phyloP scores from a whole-genome alignment of 2,329 filamentous ascomycete genomes.

The Decorospora gaudefroyi region DNA sequence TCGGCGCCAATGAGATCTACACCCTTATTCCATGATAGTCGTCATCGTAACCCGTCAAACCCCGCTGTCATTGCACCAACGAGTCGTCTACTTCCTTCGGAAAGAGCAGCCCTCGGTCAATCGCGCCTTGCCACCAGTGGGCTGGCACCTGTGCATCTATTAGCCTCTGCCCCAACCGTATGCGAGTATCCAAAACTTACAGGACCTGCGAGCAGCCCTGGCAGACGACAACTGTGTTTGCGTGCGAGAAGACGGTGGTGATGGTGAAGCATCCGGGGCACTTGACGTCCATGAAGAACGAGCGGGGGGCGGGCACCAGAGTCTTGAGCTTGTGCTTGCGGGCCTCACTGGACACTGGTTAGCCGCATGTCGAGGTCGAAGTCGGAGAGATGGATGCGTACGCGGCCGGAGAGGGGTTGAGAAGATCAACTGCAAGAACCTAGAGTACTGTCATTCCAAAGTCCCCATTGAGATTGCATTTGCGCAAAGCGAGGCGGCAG shows the following conservation, averaged over 20 bases:
- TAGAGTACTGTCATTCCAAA: constrained; percentile 50
- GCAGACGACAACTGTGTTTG: constrained; percentile 99
- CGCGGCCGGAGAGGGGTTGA: constrained; percentile 96
- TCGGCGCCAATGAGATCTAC: constrained; percentile 50
- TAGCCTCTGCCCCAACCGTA: constrained; percentile 25
- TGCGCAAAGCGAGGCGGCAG: constrained; percentile 17
- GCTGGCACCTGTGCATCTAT: constrained; percentile 70
- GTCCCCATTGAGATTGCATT: constrained; percentile 18
- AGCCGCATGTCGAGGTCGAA: constrained; percentile 27
- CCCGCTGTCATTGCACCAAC: constrained; percentile 31
- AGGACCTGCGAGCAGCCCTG: constrained; percentile 97
- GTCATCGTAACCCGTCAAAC: constrained; percentile 46
- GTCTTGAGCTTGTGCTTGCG: constrained; percentile 99
- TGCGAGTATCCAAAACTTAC: constrained; percentile 34
- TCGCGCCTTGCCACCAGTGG: constrained; percentile 98
- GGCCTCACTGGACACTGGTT: constrained; percentile 66
- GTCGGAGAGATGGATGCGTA: constrained; percentile 30
- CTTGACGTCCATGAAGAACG: constrained; percentile 99
- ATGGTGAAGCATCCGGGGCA: constrained; percentile 99
- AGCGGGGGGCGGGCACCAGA: constrained; percentile 93
- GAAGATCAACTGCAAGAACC: constrained; percentile 99
- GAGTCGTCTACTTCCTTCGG: constrained; percentile 91
- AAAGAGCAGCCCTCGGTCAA: constrained; percentile 99
- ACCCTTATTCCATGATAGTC: constrained; percentile 46
- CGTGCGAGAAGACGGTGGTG: constrained; percentile 99